Evolutionary conservation across 345 rosid genomes (phyloP).

Genomic region (Populus nigra): DNA sequence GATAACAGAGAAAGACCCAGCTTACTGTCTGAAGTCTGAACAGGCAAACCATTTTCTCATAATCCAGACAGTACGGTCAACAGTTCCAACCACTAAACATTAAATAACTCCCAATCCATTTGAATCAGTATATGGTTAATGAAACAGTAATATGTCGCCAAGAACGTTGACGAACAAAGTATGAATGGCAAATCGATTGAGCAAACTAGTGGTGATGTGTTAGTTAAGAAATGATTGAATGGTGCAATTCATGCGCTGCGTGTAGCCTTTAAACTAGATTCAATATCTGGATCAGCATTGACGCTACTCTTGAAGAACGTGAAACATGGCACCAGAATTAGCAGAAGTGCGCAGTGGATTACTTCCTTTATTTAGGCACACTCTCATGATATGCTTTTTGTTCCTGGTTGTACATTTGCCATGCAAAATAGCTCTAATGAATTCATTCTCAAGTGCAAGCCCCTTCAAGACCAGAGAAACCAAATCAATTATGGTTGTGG

Average conservation of each 20-base stretch:
- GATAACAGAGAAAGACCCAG: not conserved
- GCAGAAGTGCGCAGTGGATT: not conserved
- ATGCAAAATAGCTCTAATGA: not conserved
- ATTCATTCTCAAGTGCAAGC: not conserved
- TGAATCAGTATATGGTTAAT: not conserved
- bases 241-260: not conserved
- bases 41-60: not conserved
- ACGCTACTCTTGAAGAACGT: not conserved
- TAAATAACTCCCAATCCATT: not conserved
- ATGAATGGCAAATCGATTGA: no score
- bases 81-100: not conserved
- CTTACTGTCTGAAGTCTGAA: not conserved
- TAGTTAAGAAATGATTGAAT: not conserved
- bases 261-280: not conserved
- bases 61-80: not conserved
- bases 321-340: not conserved
- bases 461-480: not conserved
- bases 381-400: not conserved
- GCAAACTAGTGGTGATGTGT: not conserved
- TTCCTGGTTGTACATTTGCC: no score
- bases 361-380: not conserved
- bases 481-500: not conserved
- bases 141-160: not conserved
- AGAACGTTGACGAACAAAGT: not conserved
- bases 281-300: not conserved